Percentiles rank a stretch among this genome's conserved stretches.
Evolutionary conservation across 2,329 filamentous ascomycete species (phyloP).

Genomic region (Plenodomus biglobosus): DNA sequence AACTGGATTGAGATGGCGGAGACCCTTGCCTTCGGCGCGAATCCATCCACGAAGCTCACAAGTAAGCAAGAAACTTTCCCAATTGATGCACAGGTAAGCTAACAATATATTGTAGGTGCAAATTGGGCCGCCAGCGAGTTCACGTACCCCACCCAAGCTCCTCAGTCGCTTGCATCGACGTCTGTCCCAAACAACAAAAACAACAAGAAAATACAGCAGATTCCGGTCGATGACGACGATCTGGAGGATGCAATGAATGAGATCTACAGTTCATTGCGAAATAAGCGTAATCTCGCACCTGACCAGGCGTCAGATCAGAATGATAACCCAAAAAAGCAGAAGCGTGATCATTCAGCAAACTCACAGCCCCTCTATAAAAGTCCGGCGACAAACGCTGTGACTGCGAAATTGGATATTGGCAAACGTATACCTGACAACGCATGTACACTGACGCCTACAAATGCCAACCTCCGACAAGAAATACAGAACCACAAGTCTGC

Average conservation of each 20-base stretch:
- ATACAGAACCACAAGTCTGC: neutral
- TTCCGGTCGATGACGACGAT: neutral
- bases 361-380: neutral
- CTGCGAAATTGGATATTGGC: neutral
- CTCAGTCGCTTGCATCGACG: neutral
- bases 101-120: neutral
- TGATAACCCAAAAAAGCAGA: constrained; percentile 3
- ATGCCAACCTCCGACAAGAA: neutral
- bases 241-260: neutral
- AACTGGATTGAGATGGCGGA: constrained; percentile 26
- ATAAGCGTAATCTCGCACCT: neutral
- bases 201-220: neutral
- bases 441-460: constrained; percentile 1
- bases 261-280: neutral
- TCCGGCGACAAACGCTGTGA: neutral
- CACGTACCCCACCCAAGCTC: neutral
- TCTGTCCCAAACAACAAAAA: neutral
- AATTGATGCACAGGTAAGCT: neutral
- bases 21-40: constrained; percentile 18
- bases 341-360: constrained; percentile 4
- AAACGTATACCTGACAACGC: constrained; percentile 5
- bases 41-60: constrained; percentile 9
- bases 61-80: neutral
- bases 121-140: neutral
- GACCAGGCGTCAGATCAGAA: neutral